phyloP scores from a whole-genome alignment of 441 rosid genomes.

The Viola pubescens region DNA sequence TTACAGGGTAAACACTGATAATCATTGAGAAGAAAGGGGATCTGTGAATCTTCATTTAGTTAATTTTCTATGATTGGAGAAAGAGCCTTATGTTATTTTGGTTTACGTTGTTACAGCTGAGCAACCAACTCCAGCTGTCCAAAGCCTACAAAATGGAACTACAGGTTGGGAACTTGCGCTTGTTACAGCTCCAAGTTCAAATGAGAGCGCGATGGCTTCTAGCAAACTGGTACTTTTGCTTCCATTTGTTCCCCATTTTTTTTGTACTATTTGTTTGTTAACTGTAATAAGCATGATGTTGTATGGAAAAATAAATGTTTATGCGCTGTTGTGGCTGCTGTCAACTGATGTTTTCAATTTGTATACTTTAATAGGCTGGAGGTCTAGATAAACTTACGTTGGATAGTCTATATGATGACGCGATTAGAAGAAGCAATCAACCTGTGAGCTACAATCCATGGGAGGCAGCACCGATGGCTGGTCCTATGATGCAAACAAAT shows the following conservation, averaged over 20 bases:
- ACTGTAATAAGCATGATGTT: neutral
- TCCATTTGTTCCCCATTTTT: neutral
- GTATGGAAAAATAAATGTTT: neutral
- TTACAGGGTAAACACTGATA: too few relatives aligned
- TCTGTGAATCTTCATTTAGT: too few relatives aligned
- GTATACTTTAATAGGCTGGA: constrained; percentile 52
- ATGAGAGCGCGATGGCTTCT: constrained; percentile 49
- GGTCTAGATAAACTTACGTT: constrained; percentile 87
- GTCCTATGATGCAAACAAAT: constrained; percentile 48
- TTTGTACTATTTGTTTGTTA: neutral
- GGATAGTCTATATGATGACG: constrained; percentile 95
- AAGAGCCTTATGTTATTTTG: neutral
- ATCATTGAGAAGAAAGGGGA: too few relatives aligned
- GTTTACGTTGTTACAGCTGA: constrained; percentile 40
- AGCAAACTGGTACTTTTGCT: constrained; percentile 60
- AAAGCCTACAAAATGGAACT: constrained; percentile 37
- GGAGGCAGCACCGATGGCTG: constrained; percentile 50
- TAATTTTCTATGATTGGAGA: too few relatives aligned
- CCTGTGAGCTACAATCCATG: constrained; percentile 77
- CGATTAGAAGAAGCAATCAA: constrained; percentile 72
- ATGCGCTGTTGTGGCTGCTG: neutral
- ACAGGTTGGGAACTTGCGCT: constrained; percentile 90
- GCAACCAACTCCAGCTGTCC: constrained; percentile 35
- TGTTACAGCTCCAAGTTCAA: constrained; percentile 82
- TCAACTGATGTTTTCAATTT: constrained; percentile 10